phyloP scores from a whole-genome alignment of 2,329 filamentous ascomycete species.

The Zasmidium citrigriseum region DNA sequence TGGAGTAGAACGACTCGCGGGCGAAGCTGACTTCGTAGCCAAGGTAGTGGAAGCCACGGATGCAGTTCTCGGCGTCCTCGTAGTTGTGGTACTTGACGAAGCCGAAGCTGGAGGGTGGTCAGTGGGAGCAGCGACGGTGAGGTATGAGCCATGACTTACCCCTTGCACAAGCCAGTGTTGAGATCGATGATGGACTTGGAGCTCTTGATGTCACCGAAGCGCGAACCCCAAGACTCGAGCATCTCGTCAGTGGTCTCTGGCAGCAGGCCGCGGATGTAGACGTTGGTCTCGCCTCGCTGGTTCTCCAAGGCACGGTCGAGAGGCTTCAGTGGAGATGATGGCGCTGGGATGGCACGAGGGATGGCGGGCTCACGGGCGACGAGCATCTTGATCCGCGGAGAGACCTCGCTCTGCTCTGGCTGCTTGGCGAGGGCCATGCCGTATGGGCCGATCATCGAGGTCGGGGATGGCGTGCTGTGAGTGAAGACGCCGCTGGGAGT shows the following conservation, averaged over 20 bases:
- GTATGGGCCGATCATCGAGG: constrained; percentile 48
- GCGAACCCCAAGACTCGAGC: constrained; percentile 75
- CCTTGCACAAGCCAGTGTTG: constrained; percentile 90
- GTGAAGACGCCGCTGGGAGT: constrained; percentile 52
- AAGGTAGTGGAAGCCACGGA: constrained; percentile 89
- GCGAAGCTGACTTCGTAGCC: constrained; percentile 98
- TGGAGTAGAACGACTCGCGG: constrained; percentile 94
- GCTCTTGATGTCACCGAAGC: constrained; percentile 92
- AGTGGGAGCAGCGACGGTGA: constrained; percentile 26
- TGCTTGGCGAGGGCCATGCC: constrained; percentile 41
- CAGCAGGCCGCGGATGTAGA: constrained; percentile 95
- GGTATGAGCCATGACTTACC: constrained; percentile 57
- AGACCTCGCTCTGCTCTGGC: constrained; percentile 41
- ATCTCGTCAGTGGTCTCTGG: constrained; percentile 94
- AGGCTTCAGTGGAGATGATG: constrained; percentile 81
- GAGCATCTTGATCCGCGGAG: constrained; percentile 48
- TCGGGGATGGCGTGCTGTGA: constrained; percentile 53
- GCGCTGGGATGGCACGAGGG: constrained; percentile 85
- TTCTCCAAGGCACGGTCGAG: constrained; percentile 95
- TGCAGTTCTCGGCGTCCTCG: constrained; percentile 90
- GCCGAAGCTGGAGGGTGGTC: constrained; percentile 69
- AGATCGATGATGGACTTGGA: constrained; percentile 99
- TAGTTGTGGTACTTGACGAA: constrained; percentile 94
- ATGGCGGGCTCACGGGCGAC: constrained; percentile 74
- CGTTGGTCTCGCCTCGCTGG: constrained; percentile 91